Evolutionary conservation across 2,329 filamentous ascomycete species (phyloP).

Genomic region (Fusarium sacchari): DNA sequence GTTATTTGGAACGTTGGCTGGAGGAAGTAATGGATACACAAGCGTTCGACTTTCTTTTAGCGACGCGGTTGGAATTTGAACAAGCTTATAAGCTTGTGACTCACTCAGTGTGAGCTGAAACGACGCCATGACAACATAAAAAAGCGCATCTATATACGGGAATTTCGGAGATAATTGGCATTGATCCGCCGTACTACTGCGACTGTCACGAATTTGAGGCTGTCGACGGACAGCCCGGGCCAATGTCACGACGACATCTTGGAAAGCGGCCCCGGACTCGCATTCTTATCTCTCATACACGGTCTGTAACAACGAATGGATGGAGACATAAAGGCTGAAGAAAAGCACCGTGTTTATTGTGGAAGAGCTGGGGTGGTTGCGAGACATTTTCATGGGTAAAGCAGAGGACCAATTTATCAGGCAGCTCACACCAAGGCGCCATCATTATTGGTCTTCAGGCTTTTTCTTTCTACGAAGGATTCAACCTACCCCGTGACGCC

Average conservation of each 20-base stretch:
- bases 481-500: conserved; percentile 31
- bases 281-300: conserved; percentile 23
- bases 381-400: conserved; percentile 7
- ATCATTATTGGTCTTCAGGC: conserved; percentile 30
- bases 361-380: conserved; percentile 17
- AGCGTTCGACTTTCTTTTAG: conserved; percentile 20
- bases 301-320: conserved; percentile 20
- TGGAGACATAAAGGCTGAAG: conserved; percentile 33
- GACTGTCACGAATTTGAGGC: conserved; percentile 4
- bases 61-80: conserved; percentile 27
- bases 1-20: conserved; percentile 78
- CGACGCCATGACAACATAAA: conserved; percentile 32
- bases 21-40: conserved; percentile 58
- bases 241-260: conserved; percentile 13
- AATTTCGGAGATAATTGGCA: conserved; percentile 19
- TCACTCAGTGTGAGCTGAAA: conserved; percentile 31
- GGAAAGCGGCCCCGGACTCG: conserved; percentile 30
- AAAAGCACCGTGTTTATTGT: conserved; percentile 36
- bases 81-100: conserved; percentile 32
- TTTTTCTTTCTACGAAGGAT: conserved; percentile 23
- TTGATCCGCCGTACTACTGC: conserved; percentile 15
- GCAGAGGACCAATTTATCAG: conserved; percentile 13
- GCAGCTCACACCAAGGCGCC: neutral
- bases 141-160: conserved; percentile 31
- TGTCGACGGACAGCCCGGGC: neutral